A percentile compares a stretch with the other conserved stretches of the same genome.
phyloP scores from a whole-genome alignment of 2,329 filamentous ascomycete genomes.

The Diaporthe ampelina region DNA sequence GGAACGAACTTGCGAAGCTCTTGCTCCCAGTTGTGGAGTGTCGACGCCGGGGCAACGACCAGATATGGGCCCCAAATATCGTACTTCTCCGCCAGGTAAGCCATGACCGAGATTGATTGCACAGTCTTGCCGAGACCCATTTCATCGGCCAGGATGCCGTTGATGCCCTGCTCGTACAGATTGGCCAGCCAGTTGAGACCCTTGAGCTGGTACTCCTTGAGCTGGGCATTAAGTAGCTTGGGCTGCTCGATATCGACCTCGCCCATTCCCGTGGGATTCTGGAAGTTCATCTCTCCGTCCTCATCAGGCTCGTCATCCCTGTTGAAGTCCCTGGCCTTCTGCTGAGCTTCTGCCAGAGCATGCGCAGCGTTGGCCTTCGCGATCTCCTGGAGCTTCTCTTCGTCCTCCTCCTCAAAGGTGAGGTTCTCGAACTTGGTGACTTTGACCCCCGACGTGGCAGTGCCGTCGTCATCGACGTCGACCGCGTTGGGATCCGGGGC shows the following conservation, averaged over 20 bases:
- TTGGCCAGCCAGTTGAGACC: constrained; percentile 99
- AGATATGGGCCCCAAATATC: constrained; percentile 99
- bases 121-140: constrained; percentile 99
- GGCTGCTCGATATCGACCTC: constrained; percentile 96
- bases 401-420: constrained; percentile 96
- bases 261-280: constrained; percentile 95
- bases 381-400: constrained; percentile 82
- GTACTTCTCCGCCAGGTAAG: constrained; percentile 95
- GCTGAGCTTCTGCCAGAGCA: constrained; percentile 93
- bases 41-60: constrained; percentile 95
- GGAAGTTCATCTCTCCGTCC: constrained; percentile 99
- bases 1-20: constrained; percentile 97
- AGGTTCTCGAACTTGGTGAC: constrained; percentile 95
- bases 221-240: constrained; percentile 90
- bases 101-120: constrained; percentile 99
- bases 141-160: constrained; percentile 97
- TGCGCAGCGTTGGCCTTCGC: constrained; percentile 97
- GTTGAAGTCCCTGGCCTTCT: constrained; percentile 94
- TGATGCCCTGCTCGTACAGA: constrained; percentile 99
- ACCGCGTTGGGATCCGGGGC: constrained; percentile 57
- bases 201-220: constrained; percentile 99
- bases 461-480: constrained; percentile 67
- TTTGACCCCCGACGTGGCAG: constrained; percentile 68
- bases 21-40: constrained; percentile 99
- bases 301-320: constrained; percentile 81